These are phyloP conservation scores for Xylaria acuta DNA, from an alignment of 495 filamentous ascomycete species.

Conservation along the genomic window DNA sequence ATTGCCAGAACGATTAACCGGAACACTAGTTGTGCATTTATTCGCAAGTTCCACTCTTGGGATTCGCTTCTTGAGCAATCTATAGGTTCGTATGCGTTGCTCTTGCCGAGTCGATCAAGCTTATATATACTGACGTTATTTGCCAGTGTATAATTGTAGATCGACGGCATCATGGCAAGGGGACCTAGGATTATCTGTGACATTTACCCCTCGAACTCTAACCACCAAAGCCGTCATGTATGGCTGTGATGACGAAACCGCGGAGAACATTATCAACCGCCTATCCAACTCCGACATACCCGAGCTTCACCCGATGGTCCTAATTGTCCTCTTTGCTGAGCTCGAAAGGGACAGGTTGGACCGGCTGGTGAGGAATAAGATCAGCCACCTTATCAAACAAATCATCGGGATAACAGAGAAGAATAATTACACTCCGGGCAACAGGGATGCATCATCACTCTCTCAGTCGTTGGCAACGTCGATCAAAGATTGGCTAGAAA, in stretches of 20 bases:
- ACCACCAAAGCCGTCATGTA: constrained; percentile 9
- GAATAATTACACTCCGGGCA: background rate
- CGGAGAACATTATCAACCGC: background rate
- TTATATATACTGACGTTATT: background rate
- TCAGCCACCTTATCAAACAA: constrained; percentile 1
- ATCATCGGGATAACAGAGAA: constrained; percentile 1
- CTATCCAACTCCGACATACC: constrained; percentile 6
- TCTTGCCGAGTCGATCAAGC: background rate
- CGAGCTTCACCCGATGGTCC: constrained; percentile 6
- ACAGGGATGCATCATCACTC: background rate
- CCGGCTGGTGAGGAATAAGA: background rate
- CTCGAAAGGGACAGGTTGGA: constrained; percentile 7
- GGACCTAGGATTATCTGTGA: constrained; percentile 13
- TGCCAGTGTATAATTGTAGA: constrained; percentile 23
- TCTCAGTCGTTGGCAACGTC: constrained; percentile 3
- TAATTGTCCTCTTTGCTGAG: constrained; percentile 1
- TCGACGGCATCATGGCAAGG: constrained; percentile 10
- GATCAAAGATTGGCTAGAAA: constrained; percentile 9
- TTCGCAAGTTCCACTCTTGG: constrained; percentile 3
- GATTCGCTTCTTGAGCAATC: background rate
- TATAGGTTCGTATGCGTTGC: background rate
- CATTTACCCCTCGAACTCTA: constrained; percentile 10
- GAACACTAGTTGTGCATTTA: constrained; percentile 1
- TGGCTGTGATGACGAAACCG: background rate
- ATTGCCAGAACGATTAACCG: constrained; percentile 8